These are phyloP conservation scores for Amoebophrya sp. DNA, from an alignment of 169 alveolate genomes.

Conservation along the genomic window DNA sequence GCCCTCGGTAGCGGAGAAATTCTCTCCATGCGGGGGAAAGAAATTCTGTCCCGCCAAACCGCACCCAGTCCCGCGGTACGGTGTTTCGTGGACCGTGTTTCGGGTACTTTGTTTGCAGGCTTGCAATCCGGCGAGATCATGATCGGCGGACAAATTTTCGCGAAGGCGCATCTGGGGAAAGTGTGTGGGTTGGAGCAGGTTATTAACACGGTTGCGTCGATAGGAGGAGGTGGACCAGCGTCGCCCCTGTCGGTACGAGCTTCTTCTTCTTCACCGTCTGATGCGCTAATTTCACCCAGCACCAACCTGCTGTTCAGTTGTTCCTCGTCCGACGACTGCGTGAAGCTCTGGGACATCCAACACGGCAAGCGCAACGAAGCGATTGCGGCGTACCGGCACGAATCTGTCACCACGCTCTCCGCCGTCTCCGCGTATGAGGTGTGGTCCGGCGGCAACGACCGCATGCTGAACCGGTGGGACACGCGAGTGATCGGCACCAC, in stretches of 20 bases:
- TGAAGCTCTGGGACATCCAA: neutral
- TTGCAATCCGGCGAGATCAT: neutral
- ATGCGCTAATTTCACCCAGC: too few relatives aligned
- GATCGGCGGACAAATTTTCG: neutral
- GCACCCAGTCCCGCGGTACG: neutral
- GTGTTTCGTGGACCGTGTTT: neutral
- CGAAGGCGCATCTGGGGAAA: neutral
- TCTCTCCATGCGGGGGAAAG: neutral
- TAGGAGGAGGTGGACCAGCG: neutral
- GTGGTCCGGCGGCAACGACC: neutral
- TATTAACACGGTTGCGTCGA: neutral
- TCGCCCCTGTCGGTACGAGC: too few relatives aligned
- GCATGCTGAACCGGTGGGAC: conserved; percentile 1
- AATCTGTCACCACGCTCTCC: neutral
- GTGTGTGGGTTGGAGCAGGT: neutral
- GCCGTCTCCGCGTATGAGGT: neutral
- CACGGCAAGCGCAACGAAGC: neutral
- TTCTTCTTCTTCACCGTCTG: too few relatives aligned
- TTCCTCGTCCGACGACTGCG: neutral
- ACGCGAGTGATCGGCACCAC: neutral
- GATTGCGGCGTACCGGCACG: neutral
- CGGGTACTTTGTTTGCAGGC: neutral
- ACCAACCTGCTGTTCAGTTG: neutral
- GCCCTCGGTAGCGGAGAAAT: neutral
- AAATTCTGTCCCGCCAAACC: neutral